These are phyloP conservation scores for Colletotrichum sojae DNA, from an alignment of 2,329 filamentous ascomycete species.

Conservation along the genomic window DNA sequence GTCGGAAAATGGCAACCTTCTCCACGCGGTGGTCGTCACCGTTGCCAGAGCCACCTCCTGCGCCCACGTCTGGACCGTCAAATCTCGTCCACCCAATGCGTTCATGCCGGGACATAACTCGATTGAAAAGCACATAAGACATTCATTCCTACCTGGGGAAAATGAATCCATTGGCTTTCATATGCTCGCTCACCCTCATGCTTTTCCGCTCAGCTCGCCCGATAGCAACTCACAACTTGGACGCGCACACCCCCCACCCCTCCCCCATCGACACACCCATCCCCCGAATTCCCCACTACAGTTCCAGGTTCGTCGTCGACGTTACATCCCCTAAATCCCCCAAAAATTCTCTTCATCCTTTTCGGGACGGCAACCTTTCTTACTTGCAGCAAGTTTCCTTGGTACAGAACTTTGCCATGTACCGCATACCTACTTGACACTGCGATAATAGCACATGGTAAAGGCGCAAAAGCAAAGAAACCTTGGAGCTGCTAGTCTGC, in stretches of 20 bases:
- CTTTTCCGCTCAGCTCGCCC: conserved; percentile 3
- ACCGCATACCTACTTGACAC: not conserved
- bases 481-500: conserved; percentile 1
- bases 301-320: conserved; percentile 41
- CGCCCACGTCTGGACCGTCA: conserved; percentile 17
- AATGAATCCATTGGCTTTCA: conserved; percentile 10
- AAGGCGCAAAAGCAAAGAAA: not conserved
- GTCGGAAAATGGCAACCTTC: conserved; percentile 32
- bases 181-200: not conserved
- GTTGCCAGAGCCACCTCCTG: conserved; percentile 34
- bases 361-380: conserved; percentile 30
- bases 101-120: conserved; percentile 14
- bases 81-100: conserved; percentile 34
- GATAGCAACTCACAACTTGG: conserved; percentile 5
- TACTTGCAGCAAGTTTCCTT: conserved; percentile 19
- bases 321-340: conserved; percentile 38
- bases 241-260: conserved; percentile 18
- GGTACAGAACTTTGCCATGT: not conserved
- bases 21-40: conserved; percentile 32
- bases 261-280: conserved; percentile 10
- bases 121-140: not conserved
- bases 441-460: not conserved
- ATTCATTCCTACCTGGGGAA: not conserved
- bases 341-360: conserved; percentile 26
- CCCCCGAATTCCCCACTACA: conserved; percentile 25